Evolutionary conservation across 2,329 filamentous ascomycete genomes (phyloP).

Genomic region (Boeremia exigua): DNA sequence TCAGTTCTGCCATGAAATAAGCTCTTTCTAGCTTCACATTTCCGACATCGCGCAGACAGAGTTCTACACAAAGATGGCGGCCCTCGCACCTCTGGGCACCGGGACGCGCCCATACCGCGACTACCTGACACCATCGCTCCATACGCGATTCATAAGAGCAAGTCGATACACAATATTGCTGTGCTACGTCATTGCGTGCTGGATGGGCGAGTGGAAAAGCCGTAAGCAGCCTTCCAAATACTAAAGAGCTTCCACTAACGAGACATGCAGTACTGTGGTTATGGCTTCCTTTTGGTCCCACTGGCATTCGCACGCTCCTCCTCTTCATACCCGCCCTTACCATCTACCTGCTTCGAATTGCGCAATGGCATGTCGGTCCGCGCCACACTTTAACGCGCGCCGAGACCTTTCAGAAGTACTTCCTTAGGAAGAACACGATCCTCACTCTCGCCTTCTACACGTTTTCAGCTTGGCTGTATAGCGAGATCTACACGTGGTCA

Average conservation of each 20-base stretch:
- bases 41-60: slow-evolving; percentile 1
- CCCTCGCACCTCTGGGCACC: slow-evolving; percentile 27
- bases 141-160: slow-evolving; percentile 83
- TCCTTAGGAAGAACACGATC: slow-evolving; percentile 65
- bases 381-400: slow-evolving; percentile 73
- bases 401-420: slow-evolving; percentile 66
- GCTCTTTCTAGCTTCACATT: neutral
- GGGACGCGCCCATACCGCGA: slow-evolving; percentile 77
- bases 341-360: slow-evolving; percentile 84
- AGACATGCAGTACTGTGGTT: slow-evolving; percentile 73
- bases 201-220: slow-evolving; percentile 68
- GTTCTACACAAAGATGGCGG: slow-evolving; percentile 38
- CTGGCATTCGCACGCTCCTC: slow-evolving; percentile 75
- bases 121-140: slow-evolving; percentile 86
- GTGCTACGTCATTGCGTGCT: slow-evolving; percentile 75
- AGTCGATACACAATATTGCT: slow-evolving; percentile 71
- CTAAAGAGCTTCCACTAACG: slow-evolving; percentile 20
- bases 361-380: slow-evolving; percentile 70
- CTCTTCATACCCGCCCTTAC: slow-evolving; percentile 78
- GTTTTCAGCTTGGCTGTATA: slow-evolving; percentile 79
- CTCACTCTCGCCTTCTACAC: slow-evolving; percentile 78
- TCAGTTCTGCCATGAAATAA: slow-evolving; percentile 33
- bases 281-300: slow-evolving; percentile 81
- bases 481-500: slow-evolving; percentile 80
- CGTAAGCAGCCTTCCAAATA: slow-evolving; percentile 58